Evolutionary conservation across 1,284 basidiomycete genomes (phyloP).

Genomic region (Hypsizygus ulmarius): DNA sequence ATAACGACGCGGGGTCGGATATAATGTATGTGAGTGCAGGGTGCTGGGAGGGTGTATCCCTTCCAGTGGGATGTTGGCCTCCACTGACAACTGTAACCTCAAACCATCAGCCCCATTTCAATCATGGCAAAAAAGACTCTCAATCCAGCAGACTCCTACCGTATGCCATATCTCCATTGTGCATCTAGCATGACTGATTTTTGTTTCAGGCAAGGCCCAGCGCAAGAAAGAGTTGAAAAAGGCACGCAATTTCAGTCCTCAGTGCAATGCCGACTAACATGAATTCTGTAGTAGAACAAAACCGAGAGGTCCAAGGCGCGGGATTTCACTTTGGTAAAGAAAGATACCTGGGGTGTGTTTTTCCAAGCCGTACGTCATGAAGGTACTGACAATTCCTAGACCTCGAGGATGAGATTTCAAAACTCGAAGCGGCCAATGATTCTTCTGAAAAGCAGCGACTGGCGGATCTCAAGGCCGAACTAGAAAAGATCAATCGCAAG

Average conservation of each 20-base stretch:
- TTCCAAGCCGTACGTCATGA: background rate
- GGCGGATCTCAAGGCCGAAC: conserved; percentile 68
- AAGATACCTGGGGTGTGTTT: conserved; percentile 71
- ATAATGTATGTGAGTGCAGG: background rate
- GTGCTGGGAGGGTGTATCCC: conserved; percentile 19
- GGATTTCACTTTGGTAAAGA: conserved; percentile 83
- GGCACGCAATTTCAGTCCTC: conserved; percentile 41
- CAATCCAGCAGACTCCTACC: conserved; percentile 84
- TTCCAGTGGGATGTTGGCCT: conserved; percentile 31
- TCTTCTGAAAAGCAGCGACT: conserved; percentile 48
- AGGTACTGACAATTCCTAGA: conserved; percentile 37
- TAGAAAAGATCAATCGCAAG: conserved; percentile 76
- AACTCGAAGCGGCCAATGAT: conserved; percentile 50
- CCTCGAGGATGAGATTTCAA: conserved; percentile 67
- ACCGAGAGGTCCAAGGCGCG: conserved; percentile 71
- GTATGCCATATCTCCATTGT: conserved; percentile 39
- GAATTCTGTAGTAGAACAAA: conserved; percentile 79
- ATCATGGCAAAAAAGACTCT: conserved; percentile 79
- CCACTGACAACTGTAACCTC: conserved; percentile 20
- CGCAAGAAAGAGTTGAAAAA: conserved; percentile 90
- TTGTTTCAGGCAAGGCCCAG: conserved; percentile 70
- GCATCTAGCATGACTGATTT: conserved; percentile 8
- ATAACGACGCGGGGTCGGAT: conserved; percentile 5
- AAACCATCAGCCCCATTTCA: conserved; percentile 4
- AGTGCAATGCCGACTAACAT: conserved; percentile 19